Conservation (phyloP, 2,329 filamentous ascomycete genomes). For the Simplicillium aogashimaense region DNA sequence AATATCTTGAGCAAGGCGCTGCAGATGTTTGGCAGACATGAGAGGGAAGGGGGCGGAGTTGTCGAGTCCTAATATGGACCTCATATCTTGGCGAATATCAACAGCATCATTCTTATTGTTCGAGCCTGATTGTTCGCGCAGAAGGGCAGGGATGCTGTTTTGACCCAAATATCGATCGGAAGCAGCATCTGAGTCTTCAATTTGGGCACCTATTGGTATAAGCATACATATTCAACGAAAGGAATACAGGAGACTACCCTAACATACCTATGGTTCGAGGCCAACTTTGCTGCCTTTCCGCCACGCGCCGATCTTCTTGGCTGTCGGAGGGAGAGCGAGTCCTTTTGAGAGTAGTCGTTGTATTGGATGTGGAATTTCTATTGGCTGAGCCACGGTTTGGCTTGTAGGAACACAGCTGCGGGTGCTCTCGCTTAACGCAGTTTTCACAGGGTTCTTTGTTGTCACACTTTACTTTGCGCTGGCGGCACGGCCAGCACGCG, state of each 20-base stretch:
- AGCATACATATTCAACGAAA: no score
- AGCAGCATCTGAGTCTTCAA: slow-evolving; percentile 45
- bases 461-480: slow-evolving; percentile 61
- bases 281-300: slow-evolving; percentile 30
- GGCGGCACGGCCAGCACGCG: slow-evolving; percentile 57
- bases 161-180: slow-evolving; percentile 54
- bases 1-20: slow-evolving; percentile 50
- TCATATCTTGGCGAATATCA: slow-evolving; percentile 55
- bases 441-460: slow-evolving; percentile 61
- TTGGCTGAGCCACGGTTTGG: slow-evolving; percentile 39
- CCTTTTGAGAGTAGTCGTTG: slow-evolving; percentile 17
- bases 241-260: no score
- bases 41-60: slow-evolving; percentile 57
- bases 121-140: slow-evolving; percentile 49
- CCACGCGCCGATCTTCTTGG: slow-evolving; percentile 20
- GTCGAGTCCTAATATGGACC: slow-evolving; percentile 55
- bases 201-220: slow-evolving; percentile 20
- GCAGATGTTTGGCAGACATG: slow-evolving; percentile 54
- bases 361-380: slow-evolving; percentile 23
- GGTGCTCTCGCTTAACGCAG: slow-evolving; percentile 56
- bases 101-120: slow-evolving; percentile 40
- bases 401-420: slow-evolving; percentile 57
- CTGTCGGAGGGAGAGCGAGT: slow-evolving; percentile 21
- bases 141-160: slow-evolving; percentile 57
- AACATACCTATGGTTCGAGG: slow-evolving; percentile 28